Percentiles rank a stretch among this genome's conserved stretches.
Evolutionary conservation across 306 rosid species (phyloP).

Genomic region (Lupinus albus): DNA sequence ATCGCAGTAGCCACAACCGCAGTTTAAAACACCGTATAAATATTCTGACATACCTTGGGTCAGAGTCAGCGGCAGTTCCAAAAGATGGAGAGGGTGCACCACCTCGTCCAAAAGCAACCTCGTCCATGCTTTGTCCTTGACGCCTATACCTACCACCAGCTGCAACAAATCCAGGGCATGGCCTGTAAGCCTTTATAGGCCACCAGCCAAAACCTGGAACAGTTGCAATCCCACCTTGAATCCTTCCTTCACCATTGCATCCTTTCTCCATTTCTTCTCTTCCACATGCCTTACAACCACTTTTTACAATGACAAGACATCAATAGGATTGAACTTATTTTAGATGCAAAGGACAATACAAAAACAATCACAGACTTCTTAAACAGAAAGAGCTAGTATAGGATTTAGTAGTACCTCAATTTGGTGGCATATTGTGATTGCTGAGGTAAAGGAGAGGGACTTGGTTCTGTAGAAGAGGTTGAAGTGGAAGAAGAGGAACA

Average conservation of each 20-base stretch:
- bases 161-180: conserved; percentile 85
- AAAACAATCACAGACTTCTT: neutral
- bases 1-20: no score
- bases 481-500: conserved; percentile 56
- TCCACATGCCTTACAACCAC: conserved; percentile 90
- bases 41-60: no score
- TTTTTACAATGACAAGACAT: conserved; percentile 33
- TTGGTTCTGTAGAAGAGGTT: conserved; percentile 55
- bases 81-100: conserved; percentile 37
- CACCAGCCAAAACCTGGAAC: conserved; percentile 98
- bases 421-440: conserved; percentile 39
- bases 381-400: neutral
- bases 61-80: neutral
- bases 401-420: conserved; percentile 46
- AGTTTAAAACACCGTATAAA: no score
- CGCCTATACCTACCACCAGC: conserved; percentile 85
- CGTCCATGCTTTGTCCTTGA: conserved; percentile 90
- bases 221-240: conserved; percentile 95
- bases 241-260: conserved; percentile 93
- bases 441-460: conserved; percentile 48
- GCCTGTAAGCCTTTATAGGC: conserved; percentile 97
- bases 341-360: neutral
- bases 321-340: neutral
- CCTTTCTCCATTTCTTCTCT: conserved; percentile 78
- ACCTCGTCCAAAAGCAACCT: conserved; percentile 81